Evolutionary conservation across 306 rosid species (phyloP), one percentile per base, ranked within the genome.

Genomic region (Corylus americana): DNA sequence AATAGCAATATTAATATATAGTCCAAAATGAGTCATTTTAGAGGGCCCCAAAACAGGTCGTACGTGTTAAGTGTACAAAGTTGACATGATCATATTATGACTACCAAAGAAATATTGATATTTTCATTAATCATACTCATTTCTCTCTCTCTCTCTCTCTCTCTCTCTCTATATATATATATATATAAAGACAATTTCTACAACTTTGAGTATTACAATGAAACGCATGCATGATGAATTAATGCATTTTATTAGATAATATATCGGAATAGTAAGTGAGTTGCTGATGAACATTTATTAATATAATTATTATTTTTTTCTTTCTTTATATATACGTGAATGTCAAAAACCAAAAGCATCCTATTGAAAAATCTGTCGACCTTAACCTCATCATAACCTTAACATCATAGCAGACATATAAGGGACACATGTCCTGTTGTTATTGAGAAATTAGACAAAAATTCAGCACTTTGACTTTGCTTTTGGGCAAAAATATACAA

Each of bases 401-500:
- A 3, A 31, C 35, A 31, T 31, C 35, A 31, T 31, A 74, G 76
- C 11, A 77, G 51, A 31, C 50, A 74, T 29, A 80, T 59, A 64
- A 27, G 77, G 63, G 85, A 82, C 88, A 84, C 76, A 22, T 79
- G 90, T 74, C 67, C 17, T 75, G 10, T 62, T 49, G 59, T 11
- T 7, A 10, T 57, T 61, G 71, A 45, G 39, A 72, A 8, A 20
- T 70, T 55, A 9, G n/a, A 55, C 49, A 2, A 2, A 72, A 79
- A 81, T 70, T 81, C 86, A 75, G 79, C 71, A 81, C 45, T 83
- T 51, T 55, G 83, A 83, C 87, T 78, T 67, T 54, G 75, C 27
- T 76, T 74, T 73, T 31, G 69, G 62, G 68, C 25, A 22, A 29
- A 55, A 3, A 64, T 74, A 31, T 71, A 39, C 61, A 66, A 83